A percentile compares a stretch with the other conserved stretches of the same genome.
phyloP scores from a whole-genome alignment of 108 stramenopile genomes.

The Discostella pseudostelligera region DNA sequence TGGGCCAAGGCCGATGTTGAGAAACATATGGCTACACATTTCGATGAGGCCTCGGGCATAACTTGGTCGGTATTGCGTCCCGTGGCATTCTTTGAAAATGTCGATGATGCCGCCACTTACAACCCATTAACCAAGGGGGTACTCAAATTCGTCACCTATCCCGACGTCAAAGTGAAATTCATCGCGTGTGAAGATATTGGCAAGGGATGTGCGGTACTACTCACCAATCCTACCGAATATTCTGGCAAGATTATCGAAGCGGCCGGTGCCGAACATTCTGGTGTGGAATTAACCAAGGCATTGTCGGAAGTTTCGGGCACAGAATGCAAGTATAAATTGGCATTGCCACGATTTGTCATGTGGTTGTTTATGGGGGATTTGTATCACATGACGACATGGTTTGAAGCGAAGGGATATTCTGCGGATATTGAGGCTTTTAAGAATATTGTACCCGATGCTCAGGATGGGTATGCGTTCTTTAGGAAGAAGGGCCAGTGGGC shows the following conservation, averaged over 20 bases:
- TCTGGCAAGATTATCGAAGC: conserved; percentile 36
- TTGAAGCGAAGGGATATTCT: conserved; percentile 26
- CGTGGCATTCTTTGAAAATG: conserved; percentile 40
- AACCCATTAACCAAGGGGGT: conserved; percentile 37
- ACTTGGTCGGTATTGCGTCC: conserved; percentile 45
- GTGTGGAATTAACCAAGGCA: conserved; percentile 20
- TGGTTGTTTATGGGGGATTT: conserved; percentile 26
- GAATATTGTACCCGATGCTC: conserved; percentile 28
- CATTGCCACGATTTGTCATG: conserved; percentile 32
- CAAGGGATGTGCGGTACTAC: conserved; percentile 26
- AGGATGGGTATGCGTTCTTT: conserved; percentile 32
- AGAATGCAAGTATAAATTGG: conserved; percentile 18
- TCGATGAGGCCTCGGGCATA: conserved; percentile 12
- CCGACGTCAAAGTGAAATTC: conserved; percentile 19
- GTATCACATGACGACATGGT: conserved; percentile 29
- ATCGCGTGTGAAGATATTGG: conserved; percentile 35
- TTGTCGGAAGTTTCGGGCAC: conserved; percentile 33
- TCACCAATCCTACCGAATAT: conserved; percentile 26
- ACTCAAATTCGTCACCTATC: conserved; percentile 29
- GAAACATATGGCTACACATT: conserved; percentile 26
- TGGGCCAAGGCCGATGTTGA: conserved; percentile 39
- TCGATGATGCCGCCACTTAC: conserved; percentile 31
- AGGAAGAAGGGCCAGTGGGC: conserved; percentile 27
- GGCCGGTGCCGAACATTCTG: conserved; percentile 29
- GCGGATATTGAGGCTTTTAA: conserved; percentile 29